Evolutionary conservation across 176 grass and related monocot genomes (phyloP), one percentile per base, ranked within the genome.

Genomic region (Eleusine indica): DNA sequence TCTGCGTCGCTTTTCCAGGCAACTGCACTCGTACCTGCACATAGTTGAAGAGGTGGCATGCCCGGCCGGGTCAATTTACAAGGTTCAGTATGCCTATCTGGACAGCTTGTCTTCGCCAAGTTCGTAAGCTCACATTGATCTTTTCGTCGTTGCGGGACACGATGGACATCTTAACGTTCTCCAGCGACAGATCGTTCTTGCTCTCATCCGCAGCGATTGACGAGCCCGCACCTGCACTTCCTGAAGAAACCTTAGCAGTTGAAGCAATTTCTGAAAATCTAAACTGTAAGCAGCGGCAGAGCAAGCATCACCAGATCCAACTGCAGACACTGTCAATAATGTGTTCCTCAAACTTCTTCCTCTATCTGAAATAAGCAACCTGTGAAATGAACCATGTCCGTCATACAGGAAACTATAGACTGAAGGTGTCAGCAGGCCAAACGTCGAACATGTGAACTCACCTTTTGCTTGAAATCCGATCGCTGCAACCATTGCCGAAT

Each of bases 11-110:
- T 76, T 95, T 89, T 22, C 89, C 93, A 11, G 90, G 86, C 86
- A 95, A 71, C 42, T 90, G 85, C 52, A 95, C 88, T 79, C 90
- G 85, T 76, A 95, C 62, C 93, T 95, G 85, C 66, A 88, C 18
- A 12, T 15, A 38, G 38, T 3, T 43, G 40, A 47, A 47, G 44
- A 47, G 11, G 44, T 47, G 44, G 28, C 15, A n/a, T 9, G 41
- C 64, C 22, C 41, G 58, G 19, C 70, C 18, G 28, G 38, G 47
- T 18, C 61, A 68, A 75, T 74, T 35, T 2, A 58, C 37, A 61
- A 22, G 39, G 22, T 60, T 68, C 18, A 81, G 19, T 64, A 4
- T 63, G 64, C 40, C 38, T 10, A 47, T 57, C 3, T 28, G 32
- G 60, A 72, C 65, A 69, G 11, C 58, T 69, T 66, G 32, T 11